Base-by-base conservation (phyloP, 1,284 basidiomycete genomes). In the Taiwanofungus camphoratus region DNA sequence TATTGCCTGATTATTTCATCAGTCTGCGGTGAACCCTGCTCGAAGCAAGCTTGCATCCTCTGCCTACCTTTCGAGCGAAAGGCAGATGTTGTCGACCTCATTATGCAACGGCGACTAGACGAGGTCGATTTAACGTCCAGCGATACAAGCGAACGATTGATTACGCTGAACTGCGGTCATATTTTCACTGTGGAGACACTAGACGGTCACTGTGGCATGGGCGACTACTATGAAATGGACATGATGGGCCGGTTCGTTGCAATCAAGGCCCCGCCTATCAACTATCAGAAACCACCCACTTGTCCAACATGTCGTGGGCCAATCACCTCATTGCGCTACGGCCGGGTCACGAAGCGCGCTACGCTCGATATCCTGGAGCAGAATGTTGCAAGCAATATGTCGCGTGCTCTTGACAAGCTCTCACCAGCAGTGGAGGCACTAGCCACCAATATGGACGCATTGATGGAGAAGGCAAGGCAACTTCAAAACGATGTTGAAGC, bases 11-110 rank as follows among this genome's bases (percentile, higher is more conserved):
- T 8, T 51, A 42, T 4, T 75, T 76, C 54, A 39, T 77, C 18
- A 83, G 81, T 87, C 1, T 86, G 82, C 36, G 82, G 85, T 3
- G 85, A 88, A 56, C 65, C 74, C 5, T 88, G 85, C 52, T 42
- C 51, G 0, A 53, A 66, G 1, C 85, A 87, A 57, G 53, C 69
- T 5, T 87, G 85, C 48, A 65, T 70, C 1, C 12, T 47, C 2
- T 87, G 85, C 51, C 69, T 73, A 1, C 48, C 68, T 2, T 53
- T 61, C 0, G 63, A 71, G 1, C 51, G 62, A 18, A 68, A 68
- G 35, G 52, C 56, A 1, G 59, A 67, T n/a, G 61, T 83, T 4
- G 81, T 78, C n/a, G 82, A 87, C 53, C 53, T 83, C 26, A 62
- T 87, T 46, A 57, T 83, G 62, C 66, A 72, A 29, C 65, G 72